phyloP scores from a whole-genome alignment of 1,139 yeast genomes.

The Groenewaldozyma auringiensis region DNA sequence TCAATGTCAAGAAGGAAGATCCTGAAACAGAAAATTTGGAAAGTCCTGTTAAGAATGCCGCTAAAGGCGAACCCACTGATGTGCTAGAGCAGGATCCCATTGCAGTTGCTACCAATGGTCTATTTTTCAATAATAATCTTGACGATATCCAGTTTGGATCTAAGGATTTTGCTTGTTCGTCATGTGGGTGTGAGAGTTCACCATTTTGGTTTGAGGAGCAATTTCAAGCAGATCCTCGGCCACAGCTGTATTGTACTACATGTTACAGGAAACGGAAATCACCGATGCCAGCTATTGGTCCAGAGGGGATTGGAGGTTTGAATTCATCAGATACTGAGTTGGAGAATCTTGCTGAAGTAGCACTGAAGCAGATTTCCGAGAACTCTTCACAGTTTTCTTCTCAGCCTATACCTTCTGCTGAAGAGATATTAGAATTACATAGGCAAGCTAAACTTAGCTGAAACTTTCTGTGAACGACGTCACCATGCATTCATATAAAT shows the following conservation, averaged over 20 bases:
- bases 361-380: not conserved
- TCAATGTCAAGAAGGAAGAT: not conserved
- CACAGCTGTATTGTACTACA: conserved; percentile 3
- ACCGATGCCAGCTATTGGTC: not conserved
- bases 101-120: not conserved
- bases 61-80: not conserved
- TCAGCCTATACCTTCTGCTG: not conserved
- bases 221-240: not conserved
- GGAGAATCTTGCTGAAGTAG: not conserved
- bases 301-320: not conserved
- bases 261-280: conserved; percentile 9
- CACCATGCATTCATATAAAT: not conserved
- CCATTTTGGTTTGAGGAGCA: conserved; percentile 17
- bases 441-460: not conserved
- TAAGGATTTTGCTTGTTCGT: conserved; percentile 10
- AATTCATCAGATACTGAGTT: conserved; percentile 7
- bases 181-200: conserved; percentile 13
- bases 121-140: not conserved
- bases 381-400: not conserved
- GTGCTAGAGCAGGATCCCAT: not conserved
- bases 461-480: no score
- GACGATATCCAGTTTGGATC: not conserved
- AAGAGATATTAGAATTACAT: not conserved
- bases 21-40: conserved; percentile 2
- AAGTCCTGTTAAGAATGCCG: not conserved